A percentile compares a stretch with the other conserved stretches of the same genome.
These are phyloP conservation scores for Aspergillus fumigatus DNA, from an alignment of 2,329 filamentous ascomycete species.

Conservation along the genomic window DNA sequence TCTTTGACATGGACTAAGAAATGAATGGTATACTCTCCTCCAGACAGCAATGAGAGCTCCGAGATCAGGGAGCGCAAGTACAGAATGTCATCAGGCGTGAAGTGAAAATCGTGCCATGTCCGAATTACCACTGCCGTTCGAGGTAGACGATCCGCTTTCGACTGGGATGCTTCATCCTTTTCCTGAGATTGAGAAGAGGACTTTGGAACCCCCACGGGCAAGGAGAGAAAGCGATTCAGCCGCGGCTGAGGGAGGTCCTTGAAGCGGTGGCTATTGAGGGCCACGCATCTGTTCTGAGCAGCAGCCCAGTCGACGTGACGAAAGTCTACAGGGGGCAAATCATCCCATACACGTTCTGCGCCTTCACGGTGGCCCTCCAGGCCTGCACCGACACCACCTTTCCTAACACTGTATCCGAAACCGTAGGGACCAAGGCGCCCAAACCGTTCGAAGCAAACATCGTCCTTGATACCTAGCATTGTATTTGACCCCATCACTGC, in stretches of 20 bases:
- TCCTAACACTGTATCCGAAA: slow-evolving; percentile 73
- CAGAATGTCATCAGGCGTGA: slow-evolving; percentile 71
- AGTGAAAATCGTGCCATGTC: slow-evolving; percentile 74
- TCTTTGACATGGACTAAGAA: slow-evolving; percentile 84
- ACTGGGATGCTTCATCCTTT: slow-evolving; percentile 17
- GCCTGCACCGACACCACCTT: slow-evolving; percentile 78
- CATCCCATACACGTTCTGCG: slow-evolving; percentile 71
- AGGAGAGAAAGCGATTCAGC: slow-evolving; percentile 31
- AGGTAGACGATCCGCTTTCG: slow-evolving; percentile 28
- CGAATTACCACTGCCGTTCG: slow-evolving; percentile 75
- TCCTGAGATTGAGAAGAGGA: slow-evolving; percentile 7
- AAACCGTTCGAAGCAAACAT: slow-evolving; percentile 90
- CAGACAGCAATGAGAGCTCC: slow-evolving; percentile 71
- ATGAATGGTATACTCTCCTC: slow-evolving; percentile 76
- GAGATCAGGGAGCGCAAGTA: slow-evolving; percentile 78
- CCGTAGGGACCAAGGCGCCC: slow-evolving; percentile 87
- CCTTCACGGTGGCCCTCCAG: slow-evolving; percentile 80
- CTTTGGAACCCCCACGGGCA: slow-evolving; percentile 26
- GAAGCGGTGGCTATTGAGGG: slow-evolving; percentile 68
- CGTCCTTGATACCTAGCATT: slow-evolving; percentile 69
- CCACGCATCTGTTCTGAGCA: slow-evolving; percentile 68
- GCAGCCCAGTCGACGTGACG: slow-evolving; percentile 72
- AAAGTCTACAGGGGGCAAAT: slow-evolving; percentile 69
- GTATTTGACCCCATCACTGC: slow-evolving; percentile 84
- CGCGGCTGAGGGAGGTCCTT: slow-evolving; percentile 34